A percentile compares a stretch with the other conserved stretches of the same genome.
Evolutionary conservation across 1,139 yeast species (phyloP).

Genomic region (Blastobotrys elegans): DNA sequence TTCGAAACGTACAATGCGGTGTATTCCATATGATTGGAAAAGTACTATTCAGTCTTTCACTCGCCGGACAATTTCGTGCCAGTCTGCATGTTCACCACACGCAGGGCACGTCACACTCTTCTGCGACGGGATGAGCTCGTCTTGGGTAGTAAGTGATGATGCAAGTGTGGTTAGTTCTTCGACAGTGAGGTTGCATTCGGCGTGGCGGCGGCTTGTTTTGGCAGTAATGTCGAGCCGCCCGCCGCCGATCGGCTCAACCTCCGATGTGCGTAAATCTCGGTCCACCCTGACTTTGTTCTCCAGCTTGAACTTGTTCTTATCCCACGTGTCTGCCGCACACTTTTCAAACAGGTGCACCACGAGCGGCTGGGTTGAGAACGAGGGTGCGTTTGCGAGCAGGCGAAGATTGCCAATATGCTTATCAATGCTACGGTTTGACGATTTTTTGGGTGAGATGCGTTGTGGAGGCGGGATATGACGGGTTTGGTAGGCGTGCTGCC

Average conservation of each 20-base stretch:
- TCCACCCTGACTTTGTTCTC: constrained; percentile 14
- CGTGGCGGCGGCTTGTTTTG: background rate
- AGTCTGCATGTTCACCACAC: background rate
- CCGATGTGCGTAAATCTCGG: constrained; percentile 17
- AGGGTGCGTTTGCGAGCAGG: constrained; percentile 38
- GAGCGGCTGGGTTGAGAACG: constrained; percentile 27
- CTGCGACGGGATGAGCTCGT: constrained; percentile 17
- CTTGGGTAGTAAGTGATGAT: constrained; percentile 2
- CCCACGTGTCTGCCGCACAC: constrained; percentile 24
- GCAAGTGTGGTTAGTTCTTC: constrained; percentile 18
- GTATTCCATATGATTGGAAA: too few species aligned
- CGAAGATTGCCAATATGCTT: constrained; percentile 50
- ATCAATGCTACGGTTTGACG: constrained; percentile 39
- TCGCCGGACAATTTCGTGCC: background rate
- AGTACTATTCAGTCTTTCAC: too few species aligned
- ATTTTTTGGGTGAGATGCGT: constrained; percentile 21
- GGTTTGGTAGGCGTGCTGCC: constrained; percentile 68
- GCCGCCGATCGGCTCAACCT: constrained; percentile 19
- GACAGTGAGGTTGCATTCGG: background rate
- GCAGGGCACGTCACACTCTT: background rate
- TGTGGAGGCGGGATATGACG: constrained; percentile 46
- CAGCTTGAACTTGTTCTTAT: constrained; percentile 24
- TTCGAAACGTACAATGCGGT: too few species aligned
- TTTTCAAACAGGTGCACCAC: constrained; percentile 26
- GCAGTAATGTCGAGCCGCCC: too few species aligned